Evolutionary conservation across 345 rosid species (phyloP), one percentile per base, ranked within the genome.

Genomic region (Alliaria petiolata): DNA sequence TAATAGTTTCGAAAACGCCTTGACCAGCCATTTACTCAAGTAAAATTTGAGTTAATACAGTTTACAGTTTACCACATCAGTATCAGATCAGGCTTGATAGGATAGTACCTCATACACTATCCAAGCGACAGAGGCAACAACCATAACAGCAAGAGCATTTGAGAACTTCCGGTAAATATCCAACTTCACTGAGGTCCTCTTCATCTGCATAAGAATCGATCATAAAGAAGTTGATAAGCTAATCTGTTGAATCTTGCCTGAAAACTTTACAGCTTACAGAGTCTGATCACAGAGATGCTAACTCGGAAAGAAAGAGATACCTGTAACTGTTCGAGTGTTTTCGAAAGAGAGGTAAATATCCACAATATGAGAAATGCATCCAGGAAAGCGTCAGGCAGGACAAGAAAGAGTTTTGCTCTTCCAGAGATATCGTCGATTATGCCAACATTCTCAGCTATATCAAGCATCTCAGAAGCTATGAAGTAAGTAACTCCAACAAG

Each of bases 331-430:
- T 87, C 96, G 44, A 95, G 77, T 49, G 97, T 95, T 59, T 74
- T 83, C 9, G 95, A 88, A 76, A 95, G 97, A 71, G 99, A 82
- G 33, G 87, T 89, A 76, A 89, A 95, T 58, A 91, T 91, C 97
- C 99, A 95, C 76, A 95, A 65, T 67, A 95, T 91, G 81, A 95
- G 78, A 78, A 95, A 95, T 12, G 99, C 96, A 80, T 95, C 99
- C 65, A 95, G 69, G 79, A 91, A 91, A 16, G 99, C 99, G 62
- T 84, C 95, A 3, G 97, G 97, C 62, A 95, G 89, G 71, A 87
- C 97, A 54, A 91, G 83, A 76, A 91, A 84, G 65, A 91, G 81
- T 77, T 93, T 88, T 17, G 93, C 90, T 75, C 96, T 88, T 70
- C 99, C 99, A 14, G 98, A 88, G 30, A 95, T 52, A 60, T 95